Evolutionary conservation across 2,329 filamentous ascomycete species (phyloP), one percentile per base, ranked within the genome.

Genomic region (Colletotrichum incanum): DNA sequence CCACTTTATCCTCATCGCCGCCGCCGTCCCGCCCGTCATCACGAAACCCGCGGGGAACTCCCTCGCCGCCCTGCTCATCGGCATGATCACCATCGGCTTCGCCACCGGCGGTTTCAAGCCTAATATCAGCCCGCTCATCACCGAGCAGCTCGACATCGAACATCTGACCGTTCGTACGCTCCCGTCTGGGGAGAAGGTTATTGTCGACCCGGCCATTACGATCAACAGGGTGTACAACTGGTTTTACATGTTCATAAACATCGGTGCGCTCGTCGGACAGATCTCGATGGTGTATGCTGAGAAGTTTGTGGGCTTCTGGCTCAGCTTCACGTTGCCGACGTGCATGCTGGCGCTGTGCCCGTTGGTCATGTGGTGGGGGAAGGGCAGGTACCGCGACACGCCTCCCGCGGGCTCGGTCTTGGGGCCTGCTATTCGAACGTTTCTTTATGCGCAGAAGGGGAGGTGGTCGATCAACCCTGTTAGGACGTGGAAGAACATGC

Each of bases 101-200:
- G 93, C 93, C 49, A 93, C 92, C 1, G 93, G 93, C 73, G 92
- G 92, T 71, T 94, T 94, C 86, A 94, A 94, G 83, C 82, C 91
- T 52, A 95, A 94, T 75, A 89, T 94, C 65, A 90, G 88, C 23
- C 90, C 91, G 1, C 82, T 93, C 31, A 90, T 93, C 73, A 90
- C 90, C 26, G 91, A 93, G 76, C 91, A 93, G 79, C 87, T 91
- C 71, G 85, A 84, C 14, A 85, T 89, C 31, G 86, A 88, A n/a
- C 86, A 85, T 71, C 83, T 89, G 66, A 84, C 85, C 45, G 84
- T 92, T 65, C 83, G 85, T 72, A 89, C 85, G 3, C 81, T 88
- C 3, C 78, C 79, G 39, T 86, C 83, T 1, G 91, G 91, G 31
- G 89, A 92, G 78, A 87, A 88, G 14, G 90, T 92, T 50, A 89